These are phyloP conservation scores for Polytrichum commune DNA, from an alignment of 225 moss, liverwort and hornwort species.

Conservation along the genomic window DNA sequence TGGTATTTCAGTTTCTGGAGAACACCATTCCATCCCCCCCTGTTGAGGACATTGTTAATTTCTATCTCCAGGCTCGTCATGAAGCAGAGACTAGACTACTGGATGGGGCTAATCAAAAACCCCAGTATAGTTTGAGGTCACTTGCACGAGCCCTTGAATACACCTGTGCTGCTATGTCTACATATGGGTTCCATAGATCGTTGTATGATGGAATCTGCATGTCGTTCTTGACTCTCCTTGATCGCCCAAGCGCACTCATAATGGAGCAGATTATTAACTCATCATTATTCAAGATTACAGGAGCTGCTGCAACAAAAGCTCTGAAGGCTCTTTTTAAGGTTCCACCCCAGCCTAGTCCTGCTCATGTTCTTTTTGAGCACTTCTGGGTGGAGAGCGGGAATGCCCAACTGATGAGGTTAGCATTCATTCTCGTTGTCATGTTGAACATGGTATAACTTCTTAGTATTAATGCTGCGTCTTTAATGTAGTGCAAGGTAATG, in stretches of 20 bases:
- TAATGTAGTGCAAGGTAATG: too few relatives aligned
- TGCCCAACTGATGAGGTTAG: conserved; percentile 52
- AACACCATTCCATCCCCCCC: conserved; percentile 76
- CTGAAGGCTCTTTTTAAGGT: conserved; percentile 86
- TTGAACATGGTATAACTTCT: neutral
- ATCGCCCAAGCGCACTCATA: conserved; percentile 69
- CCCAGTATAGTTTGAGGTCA: conserved; percentile 90
- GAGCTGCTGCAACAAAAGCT: conserved; percentile 54
- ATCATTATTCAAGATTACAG: conserved; percentile 68
- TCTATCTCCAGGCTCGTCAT: conserved; percentile 79
- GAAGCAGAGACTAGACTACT: conserved; percentile 80
- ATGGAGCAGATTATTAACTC: conserved; percentile 84
- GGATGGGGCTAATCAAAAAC: conserved; percentile 94
- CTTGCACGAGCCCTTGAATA: conserved; percentile 91
- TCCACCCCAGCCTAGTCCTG: conserved; percentile 71
- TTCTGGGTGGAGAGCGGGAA: conserved; percentile 93
- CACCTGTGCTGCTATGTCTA: conserved; percentile 78
- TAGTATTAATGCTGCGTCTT: too few relatives aligned
- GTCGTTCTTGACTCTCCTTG: conserved; percentile 95
- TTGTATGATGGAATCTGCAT: conserved; percentile 95
- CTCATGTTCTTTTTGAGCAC: conserved; percentile 86
- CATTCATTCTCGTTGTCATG: neutral
- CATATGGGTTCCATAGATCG: conserved; percentile 87
- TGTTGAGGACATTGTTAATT: conserved; percentile 85
- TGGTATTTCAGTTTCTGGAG: conserved; percentile 88